Evolutionary conservation across 352 stramenopile species (phyloP), one percentile per base, ranked within the genome.

Genomic region (Globisporangium middletonii): DNA sequence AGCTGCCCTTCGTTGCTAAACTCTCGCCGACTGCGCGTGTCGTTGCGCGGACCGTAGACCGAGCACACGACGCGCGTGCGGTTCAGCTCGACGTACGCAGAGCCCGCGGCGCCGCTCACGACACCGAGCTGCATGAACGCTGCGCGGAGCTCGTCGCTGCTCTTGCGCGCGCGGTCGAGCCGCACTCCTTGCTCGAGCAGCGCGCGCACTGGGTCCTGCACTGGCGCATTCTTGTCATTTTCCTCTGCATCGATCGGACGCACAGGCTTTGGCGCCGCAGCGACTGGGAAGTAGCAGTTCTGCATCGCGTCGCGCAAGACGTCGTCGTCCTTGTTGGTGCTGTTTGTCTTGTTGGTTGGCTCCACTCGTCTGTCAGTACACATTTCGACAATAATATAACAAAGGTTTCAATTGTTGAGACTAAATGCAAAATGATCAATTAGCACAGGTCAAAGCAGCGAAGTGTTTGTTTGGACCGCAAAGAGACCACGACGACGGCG

Each of bases 1-100:
- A 97, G 55, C 55, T 96, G 77, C 0, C 86, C 87, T 60, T 92
- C 83, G 51, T 95, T 85, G 59, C 71, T 94, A 64, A 95, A 96
- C 68, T 92, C 79, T 16, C 79, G 71, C 44, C 79, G 80, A 62
- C 75, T 72, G 43, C 75, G 76, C 45, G 86, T 83, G 64, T 92
- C 79, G 43, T 79, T 90, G 33, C 85, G 83, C 26, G 88, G 89
- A 2, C 89, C 89, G 57, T 96, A 96, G 28, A 97, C 89, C 4
- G 86, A 83, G 58, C 85, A 94, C 6, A 97, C 62, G 28, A 97
- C 84, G 44, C 85, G 86, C 35, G 88, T 97, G 53, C 88, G 84
- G 53, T 86, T 73, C 46, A 95, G 65, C 56, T 97, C 85, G 59
- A 97, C 80, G 62, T 96, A 97, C 16, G 89, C 87, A 9, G 89